Evolutionary conservation across 83 land plant species (phyloP).

Genomic region (Larix sibirica): DNA sequence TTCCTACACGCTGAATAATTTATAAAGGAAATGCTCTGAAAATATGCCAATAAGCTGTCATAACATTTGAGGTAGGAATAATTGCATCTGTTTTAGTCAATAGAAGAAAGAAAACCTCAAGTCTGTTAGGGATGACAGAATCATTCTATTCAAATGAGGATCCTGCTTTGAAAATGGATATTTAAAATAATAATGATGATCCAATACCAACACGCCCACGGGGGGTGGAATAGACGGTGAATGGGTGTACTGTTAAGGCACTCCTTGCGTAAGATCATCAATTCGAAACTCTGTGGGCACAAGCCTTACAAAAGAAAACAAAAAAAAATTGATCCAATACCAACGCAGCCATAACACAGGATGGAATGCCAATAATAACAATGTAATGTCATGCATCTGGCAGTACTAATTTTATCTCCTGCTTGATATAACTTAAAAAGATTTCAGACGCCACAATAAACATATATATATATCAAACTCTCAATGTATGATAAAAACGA

Average conservation of each 20-base stretch:
- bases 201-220: background rate
- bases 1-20: no score
- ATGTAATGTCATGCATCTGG: background rate
- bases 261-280: no score
- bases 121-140: background rate
- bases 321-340: background rate
- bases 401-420: background rate
- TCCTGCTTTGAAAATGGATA: no score
- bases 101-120: background rate
- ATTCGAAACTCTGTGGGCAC: no score
- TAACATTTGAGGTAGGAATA: background rate
- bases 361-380: background rate
- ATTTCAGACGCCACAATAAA: background rate
- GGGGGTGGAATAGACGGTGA: no score
- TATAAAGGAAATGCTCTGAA: no score
- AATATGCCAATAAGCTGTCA: background rate
- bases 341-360: background rate
- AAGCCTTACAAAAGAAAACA: no score
- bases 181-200: background rate
- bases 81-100: background rate
- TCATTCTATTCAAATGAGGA: no score
- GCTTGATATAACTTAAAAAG: background rate
- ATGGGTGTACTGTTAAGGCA: no score
- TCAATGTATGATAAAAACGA: background rate
- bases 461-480: background rate